Percentiles rank a stretch among this genome's conserved stretches.
Evolutionary conservation across 805 yeast species (phyloP).

Genomic region (Ogataea degrootiae): DNA sequence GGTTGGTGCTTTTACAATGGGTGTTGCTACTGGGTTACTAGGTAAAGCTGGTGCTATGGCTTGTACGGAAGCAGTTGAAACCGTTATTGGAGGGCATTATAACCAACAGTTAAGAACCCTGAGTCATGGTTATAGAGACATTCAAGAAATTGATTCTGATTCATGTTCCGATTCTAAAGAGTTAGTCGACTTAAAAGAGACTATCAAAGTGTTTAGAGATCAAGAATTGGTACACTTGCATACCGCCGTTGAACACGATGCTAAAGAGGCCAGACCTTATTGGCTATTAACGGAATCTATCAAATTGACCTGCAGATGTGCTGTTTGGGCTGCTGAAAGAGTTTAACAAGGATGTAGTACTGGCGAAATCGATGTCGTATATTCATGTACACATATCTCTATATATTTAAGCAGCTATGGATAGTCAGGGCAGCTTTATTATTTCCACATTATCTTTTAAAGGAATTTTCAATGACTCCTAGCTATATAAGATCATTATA

Average conservation of each 20-base stretch:
- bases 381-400: neutral
- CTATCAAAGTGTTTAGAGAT: constrained; percentile 77
- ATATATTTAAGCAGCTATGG: too few species aligned
- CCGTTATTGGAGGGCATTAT: constrained; percentile 95
- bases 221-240: constrained; percentile 94
- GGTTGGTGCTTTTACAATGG: constrained; percentile 81
- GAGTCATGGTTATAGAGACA: constrained; percentile 56
- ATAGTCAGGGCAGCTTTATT: neutral
- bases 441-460: neutral
- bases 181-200: constrained; percentile 49
- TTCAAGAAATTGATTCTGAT: constrained; percentile 29
- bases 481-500: constrained; percentile 26
- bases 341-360: constrained; percentile 33
- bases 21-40: constrained; percentile 77
- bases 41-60: constrained; percentile 99
- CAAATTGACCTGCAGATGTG: constrained; percentile 76
- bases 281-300: constrained; percentile 83
- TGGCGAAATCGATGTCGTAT: neutral
- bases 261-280: constrained; percentile 91
- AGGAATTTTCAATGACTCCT: neutral
- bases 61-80: constrained; percentile 97
- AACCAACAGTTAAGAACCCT: constrained; percentile 82
- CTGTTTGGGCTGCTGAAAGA: constrained; percentile 88
- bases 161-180: constrained; percentile 43
- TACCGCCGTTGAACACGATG: constrained; percentile 88